A percentile compares a stretch with the other conserved stretches of the same genome.
Evolutionary conservation across 2,329 filamentous ascomycete genomes (phyloP).

Genomic region (Alternaria postmessia): DNA sequence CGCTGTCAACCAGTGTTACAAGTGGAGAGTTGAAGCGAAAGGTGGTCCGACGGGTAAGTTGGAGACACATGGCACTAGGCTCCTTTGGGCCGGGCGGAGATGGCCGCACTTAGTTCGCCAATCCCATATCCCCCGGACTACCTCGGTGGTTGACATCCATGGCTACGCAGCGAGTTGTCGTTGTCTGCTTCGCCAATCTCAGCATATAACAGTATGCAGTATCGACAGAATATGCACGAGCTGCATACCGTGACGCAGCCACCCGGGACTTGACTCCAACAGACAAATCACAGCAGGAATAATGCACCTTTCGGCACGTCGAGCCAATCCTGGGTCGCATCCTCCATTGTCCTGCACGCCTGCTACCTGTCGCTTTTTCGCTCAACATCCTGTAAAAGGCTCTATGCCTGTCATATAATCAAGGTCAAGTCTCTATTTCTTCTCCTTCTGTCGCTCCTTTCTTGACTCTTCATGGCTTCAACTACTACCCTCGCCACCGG

Average conservation of each 20-base stretch:
- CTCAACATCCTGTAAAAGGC: constrained; percentile 13
- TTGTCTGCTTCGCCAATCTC: constrained; percentile 22
- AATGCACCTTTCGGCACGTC: constrained; percentile 22
- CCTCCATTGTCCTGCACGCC: constrained; percentile 12
- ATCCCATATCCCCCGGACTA: background rate
- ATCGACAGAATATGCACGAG: constrained; percentile 12
- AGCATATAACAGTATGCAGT: constrained; percentile 11
- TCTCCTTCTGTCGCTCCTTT: background rate
- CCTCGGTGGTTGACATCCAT: background rate
- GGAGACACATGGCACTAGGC: constrained; percentile 20
- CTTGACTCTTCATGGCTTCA: constrained; percentile 7
- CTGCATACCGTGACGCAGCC: constrained; percentile 16
- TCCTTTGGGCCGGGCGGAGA: constrained; percentile 8
- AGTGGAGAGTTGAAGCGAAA: constrained; percentile 20
- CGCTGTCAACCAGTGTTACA: constrained; percentile 17
- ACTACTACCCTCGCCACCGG: constrained; percentile 6
- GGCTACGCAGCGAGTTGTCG: constrained; percentile 17
- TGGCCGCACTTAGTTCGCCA: constrained; percentile 13
- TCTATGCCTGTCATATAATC: background rate
- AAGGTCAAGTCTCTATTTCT: background rate
- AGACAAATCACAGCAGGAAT: constrained; percentile 14
- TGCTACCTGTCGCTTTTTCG: constrained; percentile 30
- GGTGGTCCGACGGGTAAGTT: constrained; percentile 24
- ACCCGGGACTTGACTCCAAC: background rate
- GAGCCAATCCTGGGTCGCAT: constrained; percentile 16